phyloP scores from a whole-genome alignment of 306 rosid genomes.

The Vachellia collinsii region DNA sequence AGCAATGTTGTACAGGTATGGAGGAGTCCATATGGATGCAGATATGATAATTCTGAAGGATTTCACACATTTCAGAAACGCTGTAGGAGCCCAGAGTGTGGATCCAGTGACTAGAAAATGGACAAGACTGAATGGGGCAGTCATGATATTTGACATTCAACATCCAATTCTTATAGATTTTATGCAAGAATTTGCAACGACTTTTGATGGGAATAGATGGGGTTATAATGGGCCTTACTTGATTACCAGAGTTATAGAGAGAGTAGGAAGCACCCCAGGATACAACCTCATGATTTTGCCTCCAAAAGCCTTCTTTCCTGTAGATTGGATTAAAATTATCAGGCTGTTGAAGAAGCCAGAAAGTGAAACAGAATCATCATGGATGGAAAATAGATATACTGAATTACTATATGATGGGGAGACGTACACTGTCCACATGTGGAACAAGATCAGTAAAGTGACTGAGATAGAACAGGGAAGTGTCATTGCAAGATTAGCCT shows the following conservation, averaged over 20 bases:
- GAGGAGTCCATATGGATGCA: slow-evolving; percentile 41
- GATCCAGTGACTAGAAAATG: slow-evolving; percentile 45
- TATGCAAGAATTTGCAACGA: slow-evolving; percentile 58
- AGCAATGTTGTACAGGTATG: slow-evolving; percentile 9
- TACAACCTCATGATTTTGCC: slow-evolving; percentile 48
- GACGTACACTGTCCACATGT: slow-evolving; percentile 57
- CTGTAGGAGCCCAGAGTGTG: slow-evolving; percentile 61
- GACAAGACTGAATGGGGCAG: slow-evolving; percentile 62
- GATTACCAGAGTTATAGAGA: slow-evolving; percentile 61
- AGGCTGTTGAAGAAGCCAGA: slow-evolving; percentile 46
- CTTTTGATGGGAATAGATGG: slow-evolving; percentile 67
- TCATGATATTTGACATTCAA: slow-evolving; percentile 57
- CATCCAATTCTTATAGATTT: slow-evolving; percentile 63
- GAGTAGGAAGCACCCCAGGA: slow-evolving; percentile 39
- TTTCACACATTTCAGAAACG: slow-evolving; percentile 47
- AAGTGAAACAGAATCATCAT: slow-evolving; percentile 31
- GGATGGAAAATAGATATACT: slow-evolving; percentile 44
- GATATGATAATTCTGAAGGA: slow-evolving; percentile 54
- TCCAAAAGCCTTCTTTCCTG: slow-evolving; percentile 56
- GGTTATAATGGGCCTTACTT: slow-evolving; percentile 71
- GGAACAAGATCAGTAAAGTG: slow-evolving; percentile 58
- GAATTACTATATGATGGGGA: slow-evolving; percentile 40
- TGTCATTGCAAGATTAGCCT: neutral
- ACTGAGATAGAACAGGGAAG: neutral
- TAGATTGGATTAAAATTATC: slow-evolving; percentile 57